Conservation (phyloP, 2,329 filamentous ascomycete species). For the Claviceps maximensis region DNA sequence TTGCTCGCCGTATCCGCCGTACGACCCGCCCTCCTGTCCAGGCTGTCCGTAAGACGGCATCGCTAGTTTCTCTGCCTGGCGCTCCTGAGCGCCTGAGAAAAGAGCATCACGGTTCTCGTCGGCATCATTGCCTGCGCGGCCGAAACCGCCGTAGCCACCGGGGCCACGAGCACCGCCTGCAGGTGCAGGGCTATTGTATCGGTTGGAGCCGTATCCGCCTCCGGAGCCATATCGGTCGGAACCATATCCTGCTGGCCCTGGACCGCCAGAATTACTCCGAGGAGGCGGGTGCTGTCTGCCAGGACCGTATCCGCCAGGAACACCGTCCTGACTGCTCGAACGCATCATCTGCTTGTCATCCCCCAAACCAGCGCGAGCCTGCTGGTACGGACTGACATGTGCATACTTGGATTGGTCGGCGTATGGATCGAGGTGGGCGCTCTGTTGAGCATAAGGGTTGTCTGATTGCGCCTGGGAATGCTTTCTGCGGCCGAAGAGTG, state of each 20-base stretch:
- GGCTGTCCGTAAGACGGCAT: conserved; percentile 13
- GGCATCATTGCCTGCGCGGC: conserved; percentile 27
- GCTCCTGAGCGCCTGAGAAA: conserved; percentile 43
- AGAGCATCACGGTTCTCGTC: conserved; percentile 49
- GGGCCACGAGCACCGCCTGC: conserved; percentile 28
- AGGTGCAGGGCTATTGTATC: conserved; percentile 23
- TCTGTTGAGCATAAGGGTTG: conserved; percentile 46
- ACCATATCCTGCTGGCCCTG: conserved; percentile 32
- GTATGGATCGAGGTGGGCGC: conserved; percentile 40
- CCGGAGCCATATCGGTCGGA: conserved; percentile 38
- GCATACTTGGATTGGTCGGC: conserved; percentile 33
- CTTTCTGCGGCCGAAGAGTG: conserved; percentile 43
- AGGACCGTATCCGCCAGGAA: conserved; percentile 8
- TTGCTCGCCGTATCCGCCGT: conserved; percentile 50
- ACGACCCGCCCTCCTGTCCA: conserved; percentile 17
- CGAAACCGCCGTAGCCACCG: conserved; percentile 49
- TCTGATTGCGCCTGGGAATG: conserved; percentile 30
- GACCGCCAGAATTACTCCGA: conserved; percentile 10
- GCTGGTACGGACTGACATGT: conserved; percentile 32
- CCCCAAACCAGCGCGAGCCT: conserved; percentile 25
- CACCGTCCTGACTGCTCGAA: conserved; percentile 14
- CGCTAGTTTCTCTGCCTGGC: conserved; percentile 29
- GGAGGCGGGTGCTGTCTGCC: conserved; percentile 5
- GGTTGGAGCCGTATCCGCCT: conserved; percentile 38
- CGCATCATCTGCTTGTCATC: conserved; percentile 17